Evolutionary conservation across 768 basidiomycete genomes (phyloP), one percentile per base, ranked within the genome.

Genomic region (Podaxis pistillaris): DNA sequence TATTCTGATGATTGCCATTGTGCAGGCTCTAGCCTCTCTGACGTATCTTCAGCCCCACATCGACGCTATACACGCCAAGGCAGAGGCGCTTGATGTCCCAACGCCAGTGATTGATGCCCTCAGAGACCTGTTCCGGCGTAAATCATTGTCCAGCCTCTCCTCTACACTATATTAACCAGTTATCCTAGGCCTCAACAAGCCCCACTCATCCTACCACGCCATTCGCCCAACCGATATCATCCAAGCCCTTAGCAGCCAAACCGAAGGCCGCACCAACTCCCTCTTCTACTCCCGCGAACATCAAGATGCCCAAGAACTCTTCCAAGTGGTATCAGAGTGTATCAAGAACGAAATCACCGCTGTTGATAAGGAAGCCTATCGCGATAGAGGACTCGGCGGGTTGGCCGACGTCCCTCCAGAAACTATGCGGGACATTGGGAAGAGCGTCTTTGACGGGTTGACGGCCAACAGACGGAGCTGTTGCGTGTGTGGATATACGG

Each of bases 231-330:
- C 85, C 50, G 81, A 81, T 40, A 85, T 96, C 62, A 90, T 96
- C 51, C 73, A 81, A 17, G 89, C 87, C 2, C 81, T 96, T 33
- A 84, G 86, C 17, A 72, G 78, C 22, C 80, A 83, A 64, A 77
- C 82, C 40, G 73, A 79, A 37, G 83, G 82, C 55, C 83, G 83
- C 65, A 70, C 79, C 65, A 82, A 83, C 67, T 82, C 89, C 0
- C 81, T 94, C 11, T 89, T 96, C 73, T 86, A 86, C 66, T 94
- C 94, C 1, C 88, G 93, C 12, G 94, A 97, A 71, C 96, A 98
- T 72, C 96, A 98, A 76, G 96, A 98, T 72, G 96, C 96, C 4
- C 96, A 98, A 70, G 96, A 98, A 71, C 83, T 98, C n/a, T 98
- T 97, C 77, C 90, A 96, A 68, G 87, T 98, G 36, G 79, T 98